Conservation (phyloP, 2,329 filamentous ascomycete species). For the Acrocalymma vagum region DNA sequence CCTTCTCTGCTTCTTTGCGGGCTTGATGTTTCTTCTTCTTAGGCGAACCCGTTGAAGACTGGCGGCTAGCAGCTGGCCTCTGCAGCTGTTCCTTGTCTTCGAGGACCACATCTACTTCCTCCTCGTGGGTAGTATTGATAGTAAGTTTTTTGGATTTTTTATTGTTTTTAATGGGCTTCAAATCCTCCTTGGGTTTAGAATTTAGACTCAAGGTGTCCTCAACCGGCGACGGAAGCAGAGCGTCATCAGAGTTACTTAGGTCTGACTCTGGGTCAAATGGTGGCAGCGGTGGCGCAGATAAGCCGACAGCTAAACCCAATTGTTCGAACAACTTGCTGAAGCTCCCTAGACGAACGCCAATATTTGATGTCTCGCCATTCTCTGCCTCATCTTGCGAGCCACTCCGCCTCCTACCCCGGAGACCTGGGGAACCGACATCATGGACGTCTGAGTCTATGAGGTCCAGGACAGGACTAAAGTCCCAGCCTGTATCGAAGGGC, state of each 20-base stretch:
- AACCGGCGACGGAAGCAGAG: slow-evolving; percentile 31
- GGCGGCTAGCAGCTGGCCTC: background rate
- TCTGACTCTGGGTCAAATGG: slow-evolving; percentile 34
- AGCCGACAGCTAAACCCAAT: slow-evolving; percentile 45
- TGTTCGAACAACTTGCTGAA: slow-evolving; percentile 57
- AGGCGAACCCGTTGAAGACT: slow-evolving; percentile 17
- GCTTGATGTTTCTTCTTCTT: slow-evolving; percentile 37
- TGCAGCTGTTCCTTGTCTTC: slow-evolving; percentile 1
- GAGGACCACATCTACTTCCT: too few species aligned
- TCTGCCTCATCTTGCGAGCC: too few species aligned
- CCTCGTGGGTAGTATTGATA: too few species aligned
- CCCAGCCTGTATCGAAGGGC: slow-evolving; percentile 52
- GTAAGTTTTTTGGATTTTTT: too few species aligned
- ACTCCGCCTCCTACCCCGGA: slow-evolving; percentile 10
- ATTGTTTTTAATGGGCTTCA: too few species aligned
- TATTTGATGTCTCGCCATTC: too few species aligned
- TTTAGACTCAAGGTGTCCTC: too few species aligned
- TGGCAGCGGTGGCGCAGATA: slow-evolving; percentile 24
- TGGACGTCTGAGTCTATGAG: slow-evolving; percentile 45
- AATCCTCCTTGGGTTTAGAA: too few species aligned
- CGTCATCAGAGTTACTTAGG: slow-evolving; percentile 56
- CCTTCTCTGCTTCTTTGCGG: slow-evolving; percentile 33
- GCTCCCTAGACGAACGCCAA: slow-evolving; percentile 49
- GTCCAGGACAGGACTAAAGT: slow-evolving; percentile 55
- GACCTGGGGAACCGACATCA: slow-evolving; percentile 28